A percentile compares a stretch with the other conserved stretches of the same genome.
These are phyloP conservation scores for Tuber umbilicatum DNA, from an alignment of 495 filamentous ascomycete species.

Conservation along the genomic window DNA sequence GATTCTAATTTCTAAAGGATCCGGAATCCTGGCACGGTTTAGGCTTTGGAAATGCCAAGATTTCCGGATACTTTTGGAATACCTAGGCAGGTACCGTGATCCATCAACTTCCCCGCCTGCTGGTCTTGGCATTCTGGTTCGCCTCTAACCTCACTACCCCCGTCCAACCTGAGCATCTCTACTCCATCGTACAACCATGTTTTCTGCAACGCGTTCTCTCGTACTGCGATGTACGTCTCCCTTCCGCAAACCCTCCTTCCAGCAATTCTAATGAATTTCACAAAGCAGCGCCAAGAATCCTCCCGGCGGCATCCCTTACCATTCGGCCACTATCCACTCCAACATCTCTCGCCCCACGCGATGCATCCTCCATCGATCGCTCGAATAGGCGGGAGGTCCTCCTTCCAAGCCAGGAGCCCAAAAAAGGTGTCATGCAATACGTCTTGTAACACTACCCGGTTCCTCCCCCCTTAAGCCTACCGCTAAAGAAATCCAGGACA, in stretches of 20 bases:
- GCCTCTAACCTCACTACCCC: constrained; percentile 4
- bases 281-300: constrained; percentile 22
- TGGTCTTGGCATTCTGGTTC: constrained; percentile 22
- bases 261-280: constrained; percentile 15
- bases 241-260: constrained; percentile 13
- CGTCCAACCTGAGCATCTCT: constrained; percentile 5
- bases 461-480: background rate
- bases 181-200: constrained; percentile 24
- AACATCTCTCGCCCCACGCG: constrained; percentile 18
- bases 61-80: too few relatives aligned
- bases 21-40: too few relatives aligned
- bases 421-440: constrained; percentile 94
- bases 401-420: constrained; percentile 82
- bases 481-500: constrained; percentile 52
- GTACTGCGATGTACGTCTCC: constrained; percentile 26
- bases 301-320: constrained; percentile 42
- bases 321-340: constrained; percentile 41
- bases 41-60: too few relatives aligned
- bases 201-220: constrained; percentile 33
- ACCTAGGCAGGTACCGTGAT: constrained; percentile 10
- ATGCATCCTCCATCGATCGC: constrained; percentile 31
- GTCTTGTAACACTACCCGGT: constrained; percentile 63
- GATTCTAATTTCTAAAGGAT: too few relatives aligned
- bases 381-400: constrained; percentile 62
- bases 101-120: constrained; percentile 11